phyloP scores from a whole-genome alignment of 2,329 filamentous ascomycete species.

The Phialophora expanda region DNA sequence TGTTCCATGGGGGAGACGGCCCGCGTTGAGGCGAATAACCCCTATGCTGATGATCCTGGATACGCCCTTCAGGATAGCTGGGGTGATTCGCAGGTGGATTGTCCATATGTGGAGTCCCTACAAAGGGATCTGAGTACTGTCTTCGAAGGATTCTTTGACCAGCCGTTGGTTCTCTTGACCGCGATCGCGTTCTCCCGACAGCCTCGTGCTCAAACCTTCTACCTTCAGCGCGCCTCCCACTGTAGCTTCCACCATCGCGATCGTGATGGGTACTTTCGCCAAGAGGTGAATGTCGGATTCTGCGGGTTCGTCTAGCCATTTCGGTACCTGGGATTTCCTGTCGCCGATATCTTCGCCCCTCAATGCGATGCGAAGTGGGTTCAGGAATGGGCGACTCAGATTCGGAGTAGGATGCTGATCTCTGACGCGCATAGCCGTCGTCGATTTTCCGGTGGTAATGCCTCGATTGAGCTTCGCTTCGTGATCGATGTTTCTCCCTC shows the following conservation, averaged over 20 bases:
- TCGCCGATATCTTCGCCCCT: constrained; percentile 12
- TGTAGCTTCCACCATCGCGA: not conserved
- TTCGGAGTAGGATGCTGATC: constrained; percentile 10
- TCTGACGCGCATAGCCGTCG: constrained; percentile 4
- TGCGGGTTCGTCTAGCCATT: constrained; percentile 11
- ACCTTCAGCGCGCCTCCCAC: constrained; percentile 10
- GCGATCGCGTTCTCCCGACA: not conserved
- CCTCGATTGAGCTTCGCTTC: constrained; percentile 17
- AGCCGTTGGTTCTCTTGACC: constrained; percentile 9
- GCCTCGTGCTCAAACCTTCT: constrained; percentile 19
- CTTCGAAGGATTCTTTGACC: constrained; percentile 17
- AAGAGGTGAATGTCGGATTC: constrained; percentile 23
- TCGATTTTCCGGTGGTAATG: not conserved
- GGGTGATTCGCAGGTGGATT: constrained; percentile 9
- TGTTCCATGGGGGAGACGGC: not conserved
- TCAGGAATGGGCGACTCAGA: constrained; percentile 17
- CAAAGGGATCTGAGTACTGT: constrained; percentile 21
- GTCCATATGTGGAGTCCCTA: constrained; percentile 2
- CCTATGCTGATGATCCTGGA: not conserved
- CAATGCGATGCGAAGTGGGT: constrained; percentile 5
- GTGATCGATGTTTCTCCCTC: constrained; percentile 14
- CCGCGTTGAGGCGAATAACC: constrained; percentile 29
- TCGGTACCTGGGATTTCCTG: constrained; percentile 1
- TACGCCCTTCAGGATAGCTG: constrained; percentile 9
- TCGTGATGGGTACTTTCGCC: constrained; percentile 18